Evolutionary conservation across 345 rosid genomes (phyloP).

Genomic region (Schrenkiella parvula): DNA sequence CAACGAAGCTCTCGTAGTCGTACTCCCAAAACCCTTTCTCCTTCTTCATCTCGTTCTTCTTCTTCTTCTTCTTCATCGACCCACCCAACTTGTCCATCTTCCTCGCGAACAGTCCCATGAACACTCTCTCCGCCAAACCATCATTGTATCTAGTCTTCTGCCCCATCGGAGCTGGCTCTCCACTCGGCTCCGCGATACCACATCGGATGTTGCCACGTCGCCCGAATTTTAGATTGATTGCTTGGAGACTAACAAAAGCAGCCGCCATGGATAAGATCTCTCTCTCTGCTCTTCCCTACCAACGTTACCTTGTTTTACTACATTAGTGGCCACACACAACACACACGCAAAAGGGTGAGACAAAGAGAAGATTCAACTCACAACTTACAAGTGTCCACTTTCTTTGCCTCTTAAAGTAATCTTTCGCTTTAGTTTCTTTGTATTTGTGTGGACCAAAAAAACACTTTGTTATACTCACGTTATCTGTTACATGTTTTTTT

Average conservation of each 20-base stretch:
- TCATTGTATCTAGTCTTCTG: conserved; percentile 78
- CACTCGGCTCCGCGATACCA: conserved; percentile 73
- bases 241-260: conserved; percentile 45
- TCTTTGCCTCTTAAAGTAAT: conserved; percentile 15
- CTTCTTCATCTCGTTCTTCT: conserved; percentile 29
- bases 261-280: conserved; percentile 52
- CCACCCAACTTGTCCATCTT: conserved; percentile 93
- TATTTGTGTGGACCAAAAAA: background rate
- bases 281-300: background rate
- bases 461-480: too few species aligned
- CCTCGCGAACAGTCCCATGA: conserved; percentile 79
- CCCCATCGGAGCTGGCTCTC: conserved; percentile 86
- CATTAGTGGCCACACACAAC: conserved; percentile 20
- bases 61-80: background rate
- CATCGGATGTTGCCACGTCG: conserved; percentile 38
- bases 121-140: conserved; percentile 71
- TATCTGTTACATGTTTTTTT: too few species aligned
- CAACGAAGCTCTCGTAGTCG: conserved; percentile 82
- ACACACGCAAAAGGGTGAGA: conserved; percentile 1
- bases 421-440: background rate
- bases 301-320: conserved; percentile 12
- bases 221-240: conserved; percentile 24
- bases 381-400: conserved; percentile 26
- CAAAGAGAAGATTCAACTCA: background rate
- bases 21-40: conserved; percentile 50